Evolutionary conservation across 768 basidiomycete genomes (phyloP).

Genomic region (Tricholoma matsutake): DNA sequence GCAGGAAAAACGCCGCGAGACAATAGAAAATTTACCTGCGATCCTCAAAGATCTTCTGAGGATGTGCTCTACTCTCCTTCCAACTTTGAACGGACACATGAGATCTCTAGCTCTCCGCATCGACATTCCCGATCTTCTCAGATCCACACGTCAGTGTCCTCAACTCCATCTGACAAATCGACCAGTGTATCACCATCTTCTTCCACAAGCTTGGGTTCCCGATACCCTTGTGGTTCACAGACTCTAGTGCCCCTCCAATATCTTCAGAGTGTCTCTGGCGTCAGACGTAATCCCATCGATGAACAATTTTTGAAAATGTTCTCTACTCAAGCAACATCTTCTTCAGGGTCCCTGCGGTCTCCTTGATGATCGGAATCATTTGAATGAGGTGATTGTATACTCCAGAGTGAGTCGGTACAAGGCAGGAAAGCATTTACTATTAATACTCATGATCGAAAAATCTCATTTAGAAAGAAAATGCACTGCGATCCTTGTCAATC

Average conservation of each 20-base stretch:
- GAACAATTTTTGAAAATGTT: conserved; percentile 63
- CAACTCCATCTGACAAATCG: conserved; percentile 30
- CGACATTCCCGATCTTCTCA: conserved; percentile 22
- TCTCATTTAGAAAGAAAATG: neutral
- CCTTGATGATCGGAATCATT: neutral
- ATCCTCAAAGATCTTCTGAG: conserved; percentile 29
- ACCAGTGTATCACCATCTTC: conserved; percentile 38
- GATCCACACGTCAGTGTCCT: conserved; percentile 24
- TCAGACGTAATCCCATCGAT: conserved; percentile 59
- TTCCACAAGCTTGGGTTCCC: conserved; percentile 30
- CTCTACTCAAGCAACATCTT: conserved; percentile 14
- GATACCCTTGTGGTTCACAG: conserved; percentile 22
- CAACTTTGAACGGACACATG: conserved; percentile 16
- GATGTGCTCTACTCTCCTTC: conserved; percentile 22
- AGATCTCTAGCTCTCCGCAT: conserved; percentile 20
- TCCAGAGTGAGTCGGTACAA: neutral
- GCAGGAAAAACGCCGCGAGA: conserved; percentile 59
- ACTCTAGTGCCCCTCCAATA: conserved; percentile 62
- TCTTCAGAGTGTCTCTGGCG: conserved; percentile 51
- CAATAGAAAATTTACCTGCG: conserved; percentile 38
- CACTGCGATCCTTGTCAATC: too few species aligned
- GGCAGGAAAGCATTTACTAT: neutral
- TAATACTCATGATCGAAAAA: too few species aligned
- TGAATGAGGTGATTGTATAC: neutral
- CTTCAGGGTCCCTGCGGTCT: neutral